Conservation (phyloP, 768 basidiomycete genomes). For the Serpula lacrymans region DNA sequence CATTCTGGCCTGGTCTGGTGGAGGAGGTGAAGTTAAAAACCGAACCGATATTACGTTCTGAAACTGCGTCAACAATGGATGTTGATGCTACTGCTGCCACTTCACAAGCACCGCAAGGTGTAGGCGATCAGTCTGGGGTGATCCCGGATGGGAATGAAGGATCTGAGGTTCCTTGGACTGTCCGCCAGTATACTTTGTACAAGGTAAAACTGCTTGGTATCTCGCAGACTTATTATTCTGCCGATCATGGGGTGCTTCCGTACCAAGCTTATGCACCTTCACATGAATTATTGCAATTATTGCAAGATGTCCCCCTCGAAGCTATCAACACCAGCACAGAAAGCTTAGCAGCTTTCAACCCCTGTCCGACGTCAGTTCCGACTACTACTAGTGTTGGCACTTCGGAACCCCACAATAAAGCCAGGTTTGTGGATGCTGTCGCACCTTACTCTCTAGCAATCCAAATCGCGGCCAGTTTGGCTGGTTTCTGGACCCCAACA, state of each 20-base stretch:
- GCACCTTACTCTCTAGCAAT: constrained; percentile 68
- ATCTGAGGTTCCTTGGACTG: constrained; percentile 47
- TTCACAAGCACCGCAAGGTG: no score
- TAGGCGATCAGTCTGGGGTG: neutral
- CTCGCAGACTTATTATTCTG: constrained; percentile 42
- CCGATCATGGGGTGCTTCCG: constrained; percentile 63
- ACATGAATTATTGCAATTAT: constrained; percentile 45
- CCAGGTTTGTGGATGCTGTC: constrained; percentile 49
- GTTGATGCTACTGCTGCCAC: neutral
- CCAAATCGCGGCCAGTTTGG: constrained; percentile 63
- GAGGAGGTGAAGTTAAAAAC: constrained; percentile 52
- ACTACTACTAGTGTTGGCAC: no score
- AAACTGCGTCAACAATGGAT: neutral
- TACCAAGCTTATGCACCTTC: constrained; percentile 68
- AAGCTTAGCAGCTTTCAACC: constrained; percentile 48
- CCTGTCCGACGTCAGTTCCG: constrained; percentile 29
- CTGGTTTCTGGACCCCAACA: constrained; percentile 66
- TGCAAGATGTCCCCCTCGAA: constrained; percentile 42
- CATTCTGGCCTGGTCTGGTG: constrained; percentile 73
- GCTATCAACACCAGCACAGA: constrained; percentile 41
- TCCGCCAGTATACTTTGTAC: constrained; percentile 61
- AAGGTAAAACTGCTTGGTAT: constrained; percentile 66
- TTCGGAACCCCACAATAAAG: no score
- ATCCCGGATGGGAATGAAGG: constrained; percentile 6
- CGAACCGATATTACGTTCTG: constrained; percentile 31